A percentile compares a stretch with the other conserved stretches of the same genome.
These are phyloP conservation scores for Wickerhamia fluorescens DNA, from an alignment of 805 yeast species.

Conservation along the genomic window DNA sequence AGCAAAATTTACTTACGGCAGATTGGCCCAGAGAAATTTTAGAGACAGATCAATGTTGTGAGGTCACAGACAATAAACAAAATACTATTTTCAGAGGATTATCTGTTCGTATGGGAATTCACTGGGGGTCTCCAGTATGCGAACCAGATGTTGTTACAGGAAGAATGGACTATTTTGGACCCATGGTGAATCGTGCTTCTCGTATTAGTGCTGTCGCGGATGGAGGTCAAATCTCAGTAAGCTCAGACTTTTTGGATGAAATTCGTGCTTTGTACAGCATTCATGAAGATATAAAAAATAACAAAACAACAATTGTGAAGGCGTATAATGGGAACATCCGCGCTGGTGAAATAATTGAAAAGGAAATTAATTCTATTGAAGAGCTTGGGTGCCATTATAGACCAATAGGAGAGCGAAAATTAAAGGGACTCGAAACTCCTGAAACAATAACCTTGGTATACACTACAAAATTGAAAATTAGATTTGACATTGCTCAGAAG, in stretches of 20 bases:
- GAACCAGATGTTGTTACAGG: conserved; percentile 91
- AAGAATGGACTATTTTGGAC: conserved; percentile 98
- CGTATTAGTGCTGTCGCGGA: conserved; percentile 92
- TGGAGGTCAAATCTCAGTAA: conserved; percentile 94
- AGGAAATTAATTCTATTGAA: conserved; percentile 56
- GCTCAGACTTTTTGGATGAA: conserved; percentile 74
- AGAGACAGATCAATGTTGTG: conserved; percentile 76
- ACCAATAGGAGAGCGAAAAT: conserved; percentile 76
- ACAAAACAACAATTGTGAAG: conserved; percentile 21
- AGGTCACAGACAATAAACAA: conserved; percentile 58
- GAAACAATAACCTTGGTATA: conserved; percentile 76
- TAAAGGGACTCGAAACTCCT: conserved; percentile 92
- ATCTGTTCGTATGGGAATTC: conserved; percentile 96
- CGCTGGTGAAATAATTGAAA: conserved; percentile 53
- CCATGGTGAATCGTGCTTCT: conserved; percentile 94
- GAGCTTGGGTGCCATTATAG: conserved; percentile 63
- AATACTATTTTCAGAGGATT: conserved; percentile 73
- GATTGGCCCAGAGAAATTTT: conserved; percentile 96
- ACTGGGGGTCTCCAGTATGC: conserved; percentile 97
- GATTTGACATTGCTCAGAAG: conserved; percentile 43
- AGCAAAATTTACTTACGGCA: conserved; percentile 67
- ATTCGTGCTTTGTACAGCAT: conserved; percentile 48
- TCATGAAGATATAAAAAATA: conserved; percentile 34
- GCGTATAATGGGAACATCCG: conserved; percentile 40
- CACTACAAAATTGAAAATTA: conserved; percentile 55